Evolutionary conservation across 192 early-diverging fungal genomes (phyloP).

Genomic region (Podila epicladia): DNA sequence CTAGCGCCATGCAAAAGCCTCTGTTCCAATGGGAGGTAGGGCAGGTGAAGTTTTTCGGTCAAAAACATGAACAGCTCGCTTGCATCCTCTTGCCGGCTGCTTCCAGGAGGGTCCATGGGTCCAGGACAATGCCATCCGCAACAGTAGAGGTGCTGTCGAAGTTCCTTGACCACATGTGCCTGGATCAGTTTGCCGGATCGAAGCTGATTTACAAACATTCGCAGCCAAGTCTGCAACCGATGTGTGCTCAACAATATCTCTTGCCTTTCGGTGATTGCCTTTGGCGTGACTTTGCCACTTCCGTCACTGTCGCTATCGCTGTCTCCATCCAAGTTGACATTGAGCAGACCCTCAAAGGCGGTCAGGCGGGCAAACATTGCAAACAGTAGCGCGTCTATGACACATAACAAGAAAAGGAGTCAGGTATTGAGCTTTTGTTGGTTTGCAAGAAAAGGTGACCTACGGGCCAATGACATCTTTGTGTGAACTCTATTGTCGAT

Average conservation of each 20-base stretch:
- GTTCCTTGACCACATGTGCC: conserved; percentile 58
- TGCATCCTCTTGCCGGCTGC: conserved; percentile 69
- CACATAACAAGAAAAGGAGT: not conserved
- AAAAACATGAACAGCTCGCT: conserved; percentile 78
- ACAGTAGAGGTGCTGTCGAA: conserved; percentile 58
- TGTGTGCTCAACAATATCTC: conserved; percentile 30
- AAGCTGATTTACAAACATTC: conserved; percentile 68
- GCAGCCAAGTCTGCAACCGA: conserved; percentile 61
- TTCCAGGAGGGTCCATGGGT: conserved; percentile 35
- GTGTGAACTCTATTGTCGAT: not conserved
- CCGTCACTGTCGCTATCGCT: conserved; percentile 52
- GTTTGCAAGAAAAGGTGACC: not conserved
- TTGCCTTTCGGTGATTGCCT: conserved; percentile 13
- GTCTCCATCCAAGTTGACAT: conserved; percentile 53
- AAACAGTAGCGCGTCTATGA: conserved; percentile 65
- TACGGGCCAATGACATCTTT: not conserved
- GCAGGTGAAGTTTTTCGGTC: conserved; percentile 69
- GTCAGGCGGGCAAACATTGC: conserved; percentile 72
- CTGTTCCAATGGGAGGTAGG: conserved; percentile 72
- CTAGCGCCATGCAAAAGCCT: conserved; percentile 75
- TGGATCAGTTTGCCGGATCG: conserved; percentile 67
- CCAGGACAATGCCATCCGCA: conserved; percentile 61
- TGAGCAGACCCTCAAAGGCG: conserved; percentile 68
- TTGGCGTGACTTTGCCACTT: conserved; percentile 5
- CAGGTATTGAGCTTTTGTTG: not conserved